A percentile compares a stretch with the other conserved stretches of the same genome.
These are phyloP conservation scores for Gynochthodes officinalis DNA, from an alignment of 257 asterid species.

Conservation along the genomic window DNA sequence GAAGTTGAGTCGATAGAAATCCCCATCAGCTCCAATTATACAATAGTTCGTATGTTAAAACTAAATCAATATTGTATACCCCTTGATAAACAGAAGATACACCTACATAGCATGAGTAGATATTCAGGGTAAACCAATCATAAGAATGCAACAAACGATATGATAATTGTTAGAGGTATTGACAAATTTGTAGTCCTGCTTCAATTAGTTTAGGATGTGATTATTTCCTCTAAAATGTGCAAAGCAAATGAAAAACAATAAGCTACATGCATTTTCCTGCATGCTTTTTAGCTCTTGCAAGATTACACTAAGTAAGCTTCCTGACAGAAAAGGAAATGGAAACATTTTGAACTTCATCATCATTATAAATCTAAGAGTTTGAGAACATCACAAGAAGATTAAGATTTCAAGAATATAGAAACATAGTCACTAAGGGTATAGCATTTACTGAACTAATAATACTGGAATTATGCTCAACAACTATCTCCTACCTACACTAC, in stretches of 20 bases:
- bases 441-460: not conserved
- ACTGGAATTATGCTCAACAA: not conserved
- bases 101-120: constrained; percentile 5
- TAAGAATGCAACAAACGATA: not conserved
- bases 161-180: too few species aligned
- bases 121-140: not conserved
- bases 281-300: not conserved
- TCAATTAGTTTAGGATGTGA: not conserved
- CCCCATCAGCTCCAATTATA: not conserved
- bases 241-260: not conserved
- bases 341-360: not conserved
- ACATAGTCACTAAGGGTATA: not conserved
- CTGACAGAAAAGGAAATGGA: not conserved
- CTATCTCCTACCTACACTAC: not conserved
- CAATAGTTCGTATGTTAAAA: not conserved
- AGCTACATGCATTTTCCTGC: not conserved
- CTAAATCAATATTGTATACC: too few species aligned
- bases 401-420: not conserved
- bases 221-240: not conserved
- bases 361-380: too few species aligned
- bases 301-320: not conserved
- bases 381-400: not conserved
- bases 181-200: not conserved
- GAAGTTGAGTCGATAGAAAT: not conserved
- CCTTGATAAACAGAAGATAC: not conserved